phyloP scores from a whole-genome alignment of 768 basidiomycete genomes.

The Xanthoconium stramineum region DNA sequence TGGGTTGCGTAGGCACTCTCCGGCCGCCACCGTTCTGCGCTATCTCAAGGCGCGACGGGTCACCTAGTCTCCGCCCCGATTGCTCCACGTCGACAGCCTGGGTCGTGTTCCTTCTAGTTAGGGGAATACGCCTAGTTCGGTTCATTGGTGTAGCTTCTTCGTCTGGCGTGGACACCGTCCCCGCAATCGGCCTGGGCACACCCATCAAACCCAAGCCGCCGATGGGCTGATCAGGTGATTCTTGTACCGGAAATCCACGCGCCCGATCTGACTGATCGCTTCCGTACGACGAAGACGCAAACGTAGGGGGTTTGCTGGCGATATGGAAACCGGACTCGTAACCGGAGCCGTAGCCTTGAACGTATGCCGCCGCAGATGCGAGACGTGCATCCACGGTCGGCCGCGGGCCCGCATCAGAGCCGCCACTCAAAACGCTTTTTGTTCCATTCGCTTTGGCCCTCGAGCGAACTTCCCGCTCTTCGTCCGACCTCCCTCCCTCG shows the following conservation, averaged over 20 bases:
- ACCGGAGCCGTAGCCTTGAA: slow-evolving; percentile 35
- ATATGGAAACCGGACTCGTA: slow-evolving; percentile 30
- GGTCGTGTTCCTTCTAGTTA: slow-evolving; percentile 25
- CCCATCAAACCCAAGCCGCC: slow-evolving; percentile 28
- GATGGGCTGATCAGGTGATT: slow-evolving; percentile 27
- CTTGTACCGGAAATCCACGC: slow-evolving; percentile 26
- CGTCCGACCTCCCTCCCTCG: slow-evolving; percentile 30
- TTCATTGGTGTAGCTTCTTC: slow-evolving; percentile 27
- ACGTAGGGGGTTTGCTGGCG: slow-evolving; percentile 12
- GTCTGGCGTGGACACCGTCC: slow-evolving; percentile 27
- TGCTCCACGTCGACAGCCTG: slow-evolving; percentile 19
- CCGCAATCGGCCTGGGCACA: slow-evolving; percentile 20
- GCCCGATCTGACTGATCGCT: slow-evolving; percentile 18
- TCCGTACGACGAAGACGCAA: slow-evolving; percentile 20
- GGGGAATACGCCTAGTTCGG: slow-evolving; percentile 10
- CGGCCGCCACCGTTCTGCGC: slow-evolving; percentile 18
- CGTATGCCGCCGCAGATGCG: slow-evolving; percentile 37
- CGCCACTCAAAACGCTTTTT: not conserved
- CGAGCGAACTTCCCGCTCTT: slow-evolving; percentile 22
- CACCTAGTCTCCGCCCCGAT: slow-evolving; percentile 15
- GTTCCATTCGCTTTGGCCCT: slow-evolving; percentile 12
- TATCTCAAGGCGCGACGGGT: slow-evolving; percentile 10
- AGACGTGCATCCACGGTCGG: slow-evolving; percentile 14
- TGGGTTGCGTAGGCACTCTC: slow-evolving; percentile 15
- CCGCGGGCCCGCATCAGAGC: slow-evolving; percentile 1